These are phyloP conservation scores for Cercospora beticola DNA, from an alignment of 2,329 filamentous ascomycete genomes.

Conservation along the genomic window DNA sequence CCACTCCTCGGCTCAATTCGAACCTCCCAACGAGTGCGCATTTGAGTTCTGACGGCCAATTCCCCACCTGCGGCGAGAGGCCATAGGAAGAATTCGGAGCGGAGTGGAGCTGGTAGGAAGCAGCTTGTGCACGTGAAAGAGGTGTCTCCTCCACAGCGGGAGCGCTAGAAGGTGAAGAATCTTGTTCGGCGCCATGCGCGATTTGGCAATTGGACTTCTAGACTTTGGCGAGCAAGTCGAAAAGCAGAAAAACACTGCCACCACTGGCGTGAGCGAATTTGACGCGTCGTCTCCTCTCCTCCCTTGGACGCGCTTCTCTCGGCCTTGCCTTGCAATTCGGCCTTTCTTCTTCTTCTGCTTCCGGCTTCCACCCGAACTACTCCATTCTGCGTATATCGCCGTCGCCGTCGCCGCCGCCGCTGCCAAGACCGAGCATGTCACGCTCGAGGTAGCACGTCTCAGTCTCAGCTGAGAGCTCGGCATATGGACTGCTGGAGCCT, in stretches of 20 bases:
- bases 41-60: not conserved
- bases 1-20: not conserved
- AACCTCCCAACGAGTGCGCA: not conserved
- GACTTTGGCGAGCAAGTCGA: not conserved
- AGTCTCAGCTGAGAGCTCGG: not conserved
- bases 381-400: not conserved
- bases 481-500: not conserved
- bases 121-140: not conserved
- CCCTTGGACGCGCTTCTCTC: not conserved
- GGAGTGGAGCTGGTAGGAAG: not conserved
- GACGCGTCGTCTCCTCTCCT: not conserved
- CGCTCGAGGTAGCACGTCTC: not conserved
- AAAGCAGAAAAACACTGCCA: not conserved
- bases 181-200: not conserved
- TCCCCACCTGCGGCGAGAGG: not conserved
- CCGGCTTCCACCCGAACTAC: not conserved
- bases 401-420: not conserved
- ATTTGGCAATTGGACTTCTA: conserved; percentile 6
- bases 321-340: not conserved
- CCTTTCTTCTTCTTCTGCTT: not conserved
- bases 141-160: not conserved
- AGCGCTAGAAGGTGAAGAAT: conserved; percentile 9
- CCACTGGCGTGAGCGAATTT: not conserved
- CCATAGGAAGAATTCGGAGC: conserved; percentile 11
- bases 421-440: conserved; percentile 1